Evolutionary conservation across 202 grass and related monocot genomes (phyloP), one percentile per base, ranked within the genome.

Genomic region (Digitaria exilis): DNA sequence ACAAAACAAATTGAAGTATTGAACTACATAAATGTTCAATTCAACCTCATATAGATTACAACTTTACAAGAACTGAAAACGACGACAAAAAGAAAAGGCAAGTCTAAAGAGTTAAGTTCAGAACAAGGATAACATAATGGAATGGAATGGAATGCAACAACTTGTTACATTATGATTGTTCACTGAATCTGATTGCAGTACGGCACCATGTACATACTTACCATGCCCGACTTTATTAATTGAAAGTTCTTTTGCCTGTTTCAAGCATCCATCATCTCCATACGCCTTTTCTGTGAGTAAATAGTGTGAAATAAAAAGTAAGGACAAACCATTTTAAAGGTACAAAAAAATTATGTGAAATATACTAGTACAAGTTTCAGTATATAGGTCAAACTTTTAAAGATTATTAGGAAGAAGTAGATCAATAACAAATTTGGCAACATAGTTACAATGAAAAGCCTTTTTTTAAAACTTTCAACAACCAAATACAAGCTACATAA

Each of bases 211-310:
- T 29, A 39, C 6, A 87, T 60, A 91, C 92, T 90, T 85, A 98
- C 93, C 96, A 58, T 98, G 96, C 22, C 96, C 93, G 65, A 96
- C 93, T 94, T 95, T 98, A 85, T 95, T 98, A 65, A 98, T 98
- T 60, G 96, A 98, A 54, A 98, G 83, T 87, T 98, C 93, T 73
- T 95, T 98, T 72, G 89, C 74, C 76, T 96, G 96, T 70, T 90
- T 92, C 87, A 98, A 87, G 63, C 52, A 88, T 79, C 96, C 96
- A 87, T 95, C 89, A 56, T 90, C 90, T 82, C 91, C 96, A 76
- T 85, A 95, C 78, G 96, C 91, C 72, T 95, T 98, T 63, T 98
- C 92, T 98, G 82, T 69, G 71, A 83, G 15, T 83, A 74, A 17
- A 58, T 2, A 71, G 6, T 62, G 26, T 46, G 12, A 59, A 76